Percentiles rank a stretch among this genome's conserved stretches.
phyloP scores from a whole-genome alignment of 345 rosid genomes.

The Rhodomyrtus tomentosa region DNA sequence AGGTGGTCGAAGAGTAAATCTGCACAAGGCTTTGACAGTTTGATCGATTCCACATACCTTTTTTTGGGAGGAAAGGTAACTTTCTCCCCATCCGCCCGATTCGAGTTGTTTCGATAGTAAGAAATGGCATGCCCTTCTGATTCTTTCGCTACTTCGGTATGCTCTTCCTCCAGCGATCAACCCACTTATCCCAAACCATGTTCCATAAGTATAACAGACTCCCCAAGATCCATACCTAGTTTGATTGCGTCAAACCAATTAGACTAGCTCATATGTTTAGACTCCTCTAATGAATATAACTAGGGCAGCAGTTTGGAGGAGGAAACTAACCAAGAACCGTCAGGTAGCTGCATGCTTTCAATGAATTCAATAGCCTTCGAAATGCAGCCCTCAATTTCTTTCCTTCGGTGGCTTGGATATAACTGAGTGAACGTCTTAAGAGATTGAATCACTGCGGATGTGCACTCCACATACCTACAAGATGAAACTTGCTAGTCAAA shows the following conservation, averaged over 20 bases:
- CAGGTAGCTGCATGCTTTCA: conserved; percentile 29
- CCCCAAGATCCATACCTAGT: conserved; percentile 78
- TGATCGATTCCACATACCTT: conserved; percentile 11
- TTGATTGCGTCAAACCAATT: background rate
- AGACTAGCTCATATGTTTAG: background rate
- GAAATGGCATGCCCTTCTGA: conserved; percentile 46
- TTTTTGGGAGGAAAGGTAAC: conserved; percentile 47
- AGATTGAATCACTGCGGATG: conserved; percentile 62
- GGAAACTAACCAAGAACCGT: conserved; percentile 59
- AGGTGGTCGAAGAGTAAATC: background rate
- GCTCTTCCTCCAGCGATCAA: conserved; percentile 33
- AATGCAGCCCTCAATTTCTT: conserved; percentile 31
- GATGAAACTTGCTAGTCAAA: background rate
- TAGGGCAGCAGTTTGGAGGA: background rate
- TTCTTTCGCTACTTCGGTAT: conserved; percentile 12
- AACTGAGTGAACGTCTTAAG: conserved; percentile 20
- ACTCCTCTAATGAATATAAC: background rate
- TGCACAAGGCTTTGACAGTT: background rate
- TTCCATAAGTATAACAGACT: conserved; percentile 64
- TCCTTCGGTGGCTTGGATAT: conserved; percentile 16
- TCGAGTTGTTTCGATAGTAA: conserved; percentile 42
- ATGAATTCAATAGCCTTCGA: conserved; percentile 38
- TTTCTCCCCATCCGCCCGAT: conserved; percentile 72
- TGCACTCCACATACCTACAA: conserved; percentile 70
- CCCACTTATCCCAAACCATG: conserved; percentile 68